Evolutionary conservation across 192 early-diverging fungal genomes (phyloP), one percentile per base, ranked within the genome.

Genomic region (Rhizophagus sp.): DNA sequence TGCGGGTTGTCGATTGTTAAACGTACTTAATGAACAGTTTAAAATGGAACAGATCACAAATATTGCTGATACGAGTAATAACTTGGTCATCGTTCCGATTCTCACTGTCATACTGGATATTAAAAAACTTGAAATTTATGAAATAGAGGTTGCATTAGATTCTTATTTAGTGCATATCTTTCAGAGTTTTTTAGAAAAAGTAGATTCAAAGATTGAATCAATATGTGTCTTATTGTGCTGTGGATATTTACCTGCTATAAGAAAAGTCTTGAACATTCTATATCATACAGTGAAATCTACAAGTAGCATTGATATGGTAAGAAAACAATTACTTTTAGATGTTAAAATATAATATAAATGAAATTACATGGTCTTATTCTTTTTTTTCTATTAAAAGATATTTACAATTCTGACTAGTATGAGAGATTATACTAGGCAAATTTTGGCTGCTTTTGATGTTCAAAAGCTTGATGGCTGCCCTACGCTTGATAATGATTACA

Each of bases 221-320:
- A 57, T 57, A 57, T 57, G 52, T 57, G 30, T 8, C 27, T 66
- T 66, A 66, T 52, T 71, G 39, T 33, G 33, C 25, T 22, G 13
- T 71, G 17, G 17, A 62, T 25, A 75, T 75, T 4, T 27, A 61
- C 19, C 73, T 24, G 22, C 25, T 62, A 13, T 61, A 19, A 33
- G 73, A 33, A 75, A 62, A 75, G 49, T 62, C 11, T 75, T 75
- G 24, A 30, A 62, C 10, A 36, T 75, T 34, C 7, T 75, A 24
- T 10, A 41, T 36, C 15, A 25, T 8, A 75, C 50, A 13, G 33
- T 36, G 4, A 61, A 39, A 17, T 75, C 57, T 57, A 34, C 49
- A 15, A 62, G 34, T 25, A 22, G 39, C 49, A 12, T 44, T 36
- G 25, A 33, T 10, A 17, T 61, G 50, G 73, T 75, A 75, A n/a